Evolutionary conservation across 1,284 basidiomycete species (phyloP), one percentile per base, ranked within the genome.

Genomic region (Pterulicium gracile): DNA sequence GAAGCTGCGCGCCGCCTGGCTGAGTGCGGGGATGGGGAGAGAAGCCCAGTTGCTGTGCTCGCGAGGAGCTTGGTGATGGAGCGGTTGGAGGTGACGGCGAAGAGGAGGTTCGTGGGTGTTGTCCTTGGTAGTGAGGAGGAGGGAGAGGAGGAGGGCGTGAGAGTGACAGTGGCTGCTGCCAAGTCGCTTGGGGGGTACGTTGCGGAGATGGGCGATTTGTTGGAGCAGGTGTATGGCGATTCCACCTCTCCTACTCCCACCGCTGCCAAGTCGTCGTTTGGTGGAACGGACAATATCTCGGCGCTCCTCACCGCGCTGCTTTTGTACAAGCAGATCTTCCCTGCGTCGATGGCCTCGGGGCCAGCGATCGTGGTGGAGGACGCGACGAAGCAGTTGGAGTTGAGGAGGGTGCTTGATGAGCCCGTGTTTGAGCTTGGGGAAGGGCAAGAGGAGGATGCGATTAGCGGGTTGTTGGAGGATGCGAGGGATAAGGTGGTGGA

Each of bases 401-500:
- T 64, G 10, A 49, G 46, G 17, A 49, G 50, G 34, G 22, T 47
- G 36, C 35, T 24, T 43, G 42, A 17, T 53, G 56, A 21, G 52
- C 56, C 48, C 55, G 61, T 13, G 61, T 65, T 66, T 69, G 18
- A 65, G 69, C 17, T 61, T 77, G 24, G 7, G 59, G 77, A 40
- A 77, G 75, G 3, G 77, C 78, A 19, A 7, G 7, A 10, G 7
- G 39, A 41, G 13, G 39, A 61, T 45, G 60, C 60, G 24, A 59
- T 85, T 42, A 63, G 77, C 47, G 66, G 69, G 3, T 69, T 66
- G 20, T 56, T 84, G 48, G 80, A 85, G 55, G 80, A 84, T 49
- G 81, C 81, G 35, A 69, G 77, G 49, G 83, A 86, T 59, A 63
- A 68, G 7, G 79, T 76, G 35, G 79, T 82, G 45, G 82, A 85